These are phyloP conservation scores for Chenopodium suecicum DNA, from an alignment of 148 eudicot genomes.

Conservation along the genomic window DNA sequence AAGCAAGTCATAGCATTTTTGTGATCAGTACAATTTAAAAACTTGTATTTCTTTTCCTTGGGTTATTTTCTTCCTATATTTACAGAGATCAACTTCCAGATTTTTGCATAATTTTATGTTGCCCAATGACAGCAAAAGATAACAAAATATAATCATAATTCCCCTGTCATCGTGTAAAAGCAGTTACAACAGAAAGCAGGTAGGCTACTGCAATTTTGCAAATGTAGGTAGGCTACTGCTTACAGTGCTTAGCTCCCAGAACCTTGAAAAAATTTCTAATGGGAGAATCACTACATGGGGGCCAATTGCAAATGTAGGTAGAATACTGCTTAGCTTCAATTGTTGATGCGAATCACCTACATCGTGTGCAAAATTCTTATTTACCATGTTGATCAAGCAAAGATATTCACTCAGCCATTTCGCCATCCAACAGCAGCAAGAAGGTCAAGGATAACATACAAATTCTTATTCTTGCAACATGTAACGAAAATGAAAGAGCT, in stretches of 20 bases:
- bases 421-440: neutral
- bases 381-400: neutral
- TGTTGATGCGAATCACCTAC: too few species aligned
- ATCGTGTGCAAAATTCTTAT: neutral
- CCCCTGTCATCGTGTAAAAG: neutral
- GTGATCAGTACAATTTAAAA: too few species aligned
- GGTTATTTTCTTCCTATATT: too few species aligned
- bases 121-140: neutral
- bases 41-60: too few species aligned
- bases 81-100: neutral
- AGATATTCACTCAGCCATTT: neutral
- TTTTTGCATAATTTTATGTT: neutral
- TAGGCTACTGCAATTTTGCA: too few species aligned
- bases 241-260: too few species aligned
- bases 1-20: too few species aligned
- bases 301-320: too few species aligned
- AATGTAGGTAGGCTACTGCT: too few species aligned
- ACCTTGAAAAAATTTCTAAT: too few species aligned
- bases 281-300: neutral
- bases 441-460: neutral
- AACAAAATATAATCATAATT: neutral
- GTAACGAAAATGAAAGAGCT: neutral
- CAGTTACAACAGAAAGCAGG: neutral
- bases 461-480: neutral
- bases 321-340: too few species aligned